Conservation (phyloP, 352 stramenopile genomes). For the Pythium oligandrum region DNA sequence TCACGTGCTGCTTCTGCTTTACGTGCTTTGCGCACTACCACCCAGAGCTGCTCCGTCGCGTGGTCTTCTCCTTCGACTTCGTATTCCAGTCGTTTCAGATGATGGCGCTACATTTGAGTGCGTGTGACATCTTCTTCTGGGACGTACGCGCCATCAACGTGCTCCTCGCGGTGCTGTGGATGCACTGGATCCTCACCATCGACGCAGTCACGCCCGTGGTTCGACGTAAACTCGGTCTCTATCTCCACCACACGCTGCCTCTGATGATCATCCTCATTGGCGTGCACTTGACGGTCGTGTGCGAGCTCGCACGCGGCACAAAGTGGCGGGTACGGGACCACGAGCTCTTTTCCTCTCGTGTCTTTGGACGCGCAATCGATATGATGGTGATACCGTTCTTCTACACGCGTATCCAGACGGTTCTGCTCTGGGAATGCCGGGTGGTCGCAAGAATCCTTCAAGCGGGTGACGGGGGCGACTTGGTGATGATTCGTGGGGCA, state of each 20-base stretch:
- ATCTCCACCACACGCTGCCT: conserved; percentile 5
- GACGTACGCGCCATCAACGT: conserved; percentile 5
- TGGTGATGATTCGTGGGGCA: conserved; percentile 20
- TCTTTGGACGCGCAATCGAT: background rate
- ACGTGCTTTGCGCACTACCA: conserved; percentile 11
- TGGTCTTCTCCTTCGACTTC: conserved; percentile 15
- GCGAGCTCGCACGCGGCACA: background rate
- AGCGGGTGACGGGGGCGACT: background rate
- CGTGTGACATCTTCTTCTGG: conserved; percentile 10
- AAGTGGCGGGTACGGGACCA: background rate
- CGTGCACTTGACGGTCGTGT: background rate
- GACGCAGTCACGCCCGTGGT: conserved; percentile 12
- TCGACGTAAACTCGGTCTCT: conserved; percentile 10
- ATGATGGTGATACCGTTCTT: conserved; percentile 12
- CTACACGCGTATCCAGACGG: conserved; percentile 18
- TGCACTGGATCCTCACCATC: conserved; percentile 19
- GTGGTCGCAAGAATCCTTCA: conserved; percentile 13
- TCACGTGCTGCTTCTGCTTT: conserved; percentile 4
- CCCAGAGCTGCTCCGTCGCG: conserved; percentile 3
- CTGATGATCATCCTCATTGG: conserved; percentile 1
- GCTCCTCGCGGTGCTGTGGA: conserved; percentile 8
- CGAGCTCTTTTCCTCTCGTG: conserved; percentile 11
- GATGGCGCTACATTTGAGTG: conserved; percentile 10
- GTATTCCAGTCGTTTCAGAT: conserved; percentile 12
- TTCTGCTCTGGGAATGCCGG: conserved; percentile 20